Conservation (phyloP, 2,329 filamentous ascomycete species). For the Mariannaea sp. region DNA sequence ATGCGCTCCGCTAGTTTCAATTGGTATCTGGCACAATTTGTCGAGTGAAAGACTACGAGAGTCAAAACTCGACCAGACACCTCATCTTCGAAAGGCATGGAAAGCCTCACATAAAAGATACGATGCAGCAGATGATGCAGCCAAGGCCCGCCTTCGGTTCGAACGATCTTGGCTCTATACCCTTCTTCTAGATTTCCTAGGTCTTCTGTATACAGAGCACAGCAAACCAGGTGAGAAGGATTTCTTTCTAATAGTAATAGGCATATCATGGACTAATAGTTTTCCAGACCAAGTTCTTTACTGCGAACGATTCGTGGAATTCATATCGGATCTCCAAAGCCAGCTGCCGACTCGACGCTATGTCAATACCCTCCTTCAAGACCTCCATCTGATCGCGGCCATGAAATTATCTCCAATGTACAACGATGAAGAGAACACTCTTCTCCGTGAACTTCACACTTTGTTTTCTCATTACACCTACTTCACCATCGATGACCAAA, state of each 20-base stretch:
- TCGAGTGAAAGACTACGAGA: conserved; percentile 78
- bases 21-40: conserved; percentile 94
- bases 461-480: conserved; percentile 86
- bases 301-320: conserved; percentile 91
- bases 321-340: conserved; percentile 87
- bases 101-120: conserved; percentile 84
- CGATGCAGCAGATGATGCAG: conserved; percentile 79
- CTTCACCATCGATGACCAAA: conserved; percentile 92
- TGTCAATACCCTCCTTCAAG: conserved; percentile 84
- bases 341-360: conserved; percentile 94
- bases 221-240: conserved; percentile 50
- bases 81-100: conserved; percentile 88
- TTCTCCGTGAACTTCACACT: conserved; percentile 79
- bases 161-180: conserved; percentile 94
- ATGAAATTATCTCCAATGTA: conserved; percentile 80
- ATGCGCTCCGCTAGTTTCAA: conserved; percentile 92
- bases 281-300: conserved; percentile 71
- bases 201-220: conserved; percentile 67
- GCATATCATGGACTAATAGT: conserved; percentile 23
- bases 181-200: conserved; percentile 80
- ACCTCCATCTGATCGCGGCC: conserved; percentile 80
- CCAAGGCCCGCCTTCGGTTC: conserved; percentile 81
- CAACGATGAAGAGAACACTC: conserved; percentile 71
- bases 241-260: too few species aligned
- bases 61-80: conserved; percentile 69